Evolutionary conservation across 2,329 filamentous ascomycete genomes (phyloP).

Genomic region (Rutstroemia sp.): DNA sequence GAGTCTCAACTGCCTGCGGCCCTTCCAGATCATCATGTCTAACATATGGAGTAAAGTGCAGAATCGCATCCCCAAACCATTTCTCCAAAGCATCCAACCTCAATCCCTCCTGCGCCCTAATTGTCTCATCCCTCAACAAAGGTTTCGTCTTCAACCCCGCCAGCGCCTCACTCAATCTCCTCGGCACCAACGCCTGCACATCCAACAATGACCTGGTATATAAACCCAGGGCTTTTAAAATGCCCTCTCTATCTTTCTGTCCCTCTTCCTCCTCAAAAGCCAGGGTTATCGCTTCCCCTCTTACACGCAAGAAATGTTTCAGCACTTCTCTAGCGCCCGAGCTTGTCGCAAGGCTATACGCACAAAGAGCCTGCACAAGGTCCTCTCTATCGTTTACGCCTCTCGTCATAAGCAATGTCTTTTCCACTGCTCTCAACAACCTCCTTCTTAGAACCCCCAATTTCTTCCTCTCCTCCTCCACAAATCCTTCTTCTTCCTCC

Average conservation of each 20-base stretch:
- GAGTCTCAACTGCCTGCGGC: slow-evolving; percentile 50
- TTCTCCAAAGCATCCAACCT: slow-evolving; percentile 69
- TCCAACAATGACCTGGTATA: slow-evolving; percentile 73
- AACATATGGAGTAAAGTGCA: slow-evolving; percentile 80
- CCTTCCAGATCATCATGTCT: slow-evolving; percentile 69
- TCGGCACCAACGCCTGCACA: slow-evolving; percentile 69
- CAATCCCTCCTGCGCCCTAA: slow-evolving; percentile 61
- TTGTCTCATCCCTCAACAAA: slow-evolving; percentile 62
- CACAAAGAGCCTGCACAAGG: slow-evolving; percentile 68
- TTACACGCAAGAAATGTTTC: slow-evolving; percentile 67
- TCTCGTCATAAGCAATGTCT: slow-evolving; percentile 54
- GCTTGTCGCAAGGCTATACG: slow-evolving; percentile 74
- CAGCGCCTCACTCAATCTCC: slow-evolving; percentile 63
- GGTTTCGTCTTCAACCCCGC: slow-evolving; percentile 60
- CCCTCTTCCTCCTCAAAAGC: slow-evolving; percentile 49
- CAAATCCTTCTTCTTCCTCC: slow-evolving; percentile 25
- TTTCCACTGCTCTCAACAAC: slow-evolving; percentile 61
- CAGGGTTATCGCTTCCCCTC: slow-evolving; percentile 59
- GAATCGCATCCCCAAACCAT: slow-evolving; percentile 79
- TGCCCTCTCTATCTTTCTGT: slow-evolving; percentile 34
- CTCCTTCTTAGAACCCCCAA: slow-evolving; percentile 54
- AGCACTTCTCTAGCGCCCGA: slow-evolving; percentile 74
- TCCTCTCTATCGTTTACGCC: slow-evolving; percentile 38
- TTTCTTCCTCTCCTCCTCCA: slow-evolving; percentile 58
- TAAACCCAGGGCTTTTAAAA: slow-evolving; percentile 60